Evolutionary conservation across 2,329 filamentous ascomycete species (phyloP).

Genomic region (Coniochaeta hoffmannii): DNA sequence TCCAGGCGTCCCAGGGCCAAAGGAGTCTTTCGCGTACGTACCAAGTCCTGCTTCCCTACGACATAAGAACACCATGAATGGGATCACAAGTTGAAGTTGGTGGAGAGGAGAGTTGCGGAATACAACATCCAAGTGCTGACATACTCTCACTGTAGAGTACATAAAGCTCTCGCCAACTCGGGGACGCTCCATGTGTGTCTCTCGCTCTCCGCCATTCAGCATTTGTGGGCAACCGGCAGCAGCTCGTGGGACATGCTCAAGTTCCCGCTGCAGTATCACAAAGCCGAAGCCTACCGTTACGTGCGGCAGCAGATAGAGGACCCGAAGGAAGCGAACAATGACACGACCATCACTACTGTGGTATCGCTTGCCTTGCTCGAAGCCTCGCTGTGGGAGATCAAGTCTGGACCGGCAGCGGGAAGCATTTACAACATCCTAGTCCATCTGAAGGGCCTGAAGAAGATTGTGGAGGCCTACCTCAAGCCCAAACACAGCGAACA

Average conservation of each 20-base stretch:
- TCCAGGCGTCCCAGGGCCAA: background rate
- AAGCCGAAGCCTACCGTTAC: conserved; percentile 37
- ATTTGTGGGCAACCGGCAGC: conserved; percentile 34
- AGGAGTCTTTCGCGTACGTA: conserved; percentile 19
- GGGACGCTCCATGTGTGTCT: conserved; percentile 38
- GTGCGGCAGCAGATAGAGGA: conserved; percentile 33
- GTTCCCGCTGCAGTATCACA: conserved; percentile 37
- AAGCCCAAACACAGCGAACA: conserved; percentile 1
- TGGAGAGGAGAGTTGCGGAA: too few species aligned
- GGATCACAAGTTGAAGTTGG: too few species aligned
- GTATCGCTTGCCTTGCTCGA: conserved; percentile 36
- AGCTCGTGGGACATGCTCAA: conserved; percentile 33
- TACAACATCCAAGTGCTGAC: background rate
- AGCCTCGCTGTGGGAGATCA: conserved; percentile 19
- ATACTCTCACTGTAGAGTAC: conserved; percentile 22
- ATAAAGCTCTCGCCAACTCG: conserved; percentile 34
- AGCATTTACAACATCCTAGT: conserved; percentile 1
- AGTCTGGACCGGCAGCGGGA: background rate
- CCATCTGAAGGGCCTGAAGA: conserved; percentile 5
- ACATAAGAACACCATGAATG: too few species aligned
- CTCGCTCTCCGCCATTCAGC: conserved; percentile 36
- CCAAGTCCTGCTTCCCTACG: conserved; percentile 6
- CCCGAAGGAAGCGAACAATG: conserved; percentile 28
- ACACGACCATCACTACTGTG: conserved; percentile 35
- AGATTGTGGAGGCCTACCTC: conserved; percentile 2